Conservation (phyloP, 331 rosid genomes). For the Spiraea crenata region DNA sequence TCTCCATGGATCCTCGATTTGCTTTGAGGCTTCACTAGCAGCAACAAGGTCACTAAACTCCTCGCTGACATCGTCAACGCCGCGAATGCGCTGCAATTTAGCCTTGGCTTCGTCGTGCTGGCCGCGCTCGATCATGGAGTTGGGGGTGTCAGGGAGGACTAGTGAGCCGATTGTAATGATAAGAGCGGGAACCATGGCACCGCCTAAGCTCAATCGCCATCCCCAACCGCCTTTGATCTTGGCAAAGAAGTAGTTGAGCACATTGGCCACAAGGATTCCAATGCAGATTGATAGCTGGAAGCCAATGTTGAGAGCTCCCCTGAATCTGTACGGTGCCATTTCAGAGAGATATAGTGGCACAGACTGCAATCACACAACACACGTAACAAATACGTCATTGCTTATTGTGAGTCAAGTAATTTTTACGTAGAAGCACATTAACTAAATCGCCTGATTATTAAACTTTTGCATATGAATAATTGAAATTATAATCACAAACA, state of each 20-base stretch:
- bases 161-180: conserved; percentile 67
- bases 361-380: conserved; percentile 43
- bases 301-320: conserved; percentile 84
- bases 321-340: conserved; percentile 85
- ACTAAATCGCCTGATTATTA: background rate
- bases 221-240: conserved; percentile 93
- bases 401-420: background rate
- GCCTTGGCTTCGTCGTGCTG: conserved; percentile 43
- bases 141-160: conserved; percentile 79
- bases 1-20: conserved; percentile 73
- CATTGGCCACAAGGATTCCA: conserved; percentile 76
- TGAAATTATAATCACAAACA: background rate
- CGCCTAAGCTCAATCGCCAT: conserved; percentile 91
- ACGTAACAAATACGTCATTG: background rate
- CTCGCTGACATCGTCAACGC: conserved; percentile 57
- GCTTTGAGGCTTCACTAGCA: conserved; percentile 58
- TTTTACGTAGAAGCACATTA: too few species aligned
- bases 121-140: conserved; percentile 88
- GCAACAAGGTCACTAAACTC: conserved; percentile 68
- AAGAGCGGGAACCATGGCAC: conserved; percentile 82
- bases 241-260: conserved; percentile 78
- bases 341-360: conserved; percentile 92
- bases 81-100: conserved; percentile 50
- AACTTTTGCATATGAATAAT: background rate
- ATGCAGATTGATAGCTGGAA: conserved; percentile 80